Conservation (phyloP, 148 eudicot species). For the Vaccinium corymbosum region DNA sequence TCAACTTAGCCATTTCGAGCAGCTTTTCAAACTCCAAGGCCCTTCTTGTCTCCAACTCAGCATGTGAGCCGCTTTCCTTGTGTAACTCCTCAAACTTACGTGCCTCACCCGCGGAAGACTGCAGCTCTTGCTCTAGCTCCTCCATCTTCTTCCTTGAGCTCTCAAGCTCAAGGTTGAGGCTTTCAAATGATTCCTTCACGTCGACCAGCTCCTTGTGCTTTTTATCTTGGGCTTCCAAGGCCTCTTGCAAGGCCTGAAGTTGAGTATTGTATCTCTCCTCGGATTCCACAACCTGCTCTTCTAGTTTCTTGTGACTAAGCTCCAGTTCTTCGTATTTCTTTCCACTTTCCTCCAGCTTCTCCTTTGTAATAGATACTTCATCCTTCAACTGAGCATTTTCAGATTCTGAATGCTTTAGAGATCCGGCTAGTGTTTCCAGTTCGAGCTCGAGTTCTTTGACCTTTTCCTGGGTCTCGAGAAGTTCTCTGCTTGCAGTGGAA, state of each 20-base stretch:
- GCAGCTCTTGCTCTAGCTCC: slow-evolving; percentile 62
- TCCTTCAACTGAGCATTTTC: slow-evolving; percentile 55
- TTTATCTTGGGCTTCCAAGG: slow-evolving; percentile 56
- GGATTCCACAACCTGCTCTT: slow-evolving; percentile 43
- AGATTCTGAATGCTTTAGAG: slow-evolving; percentile 58
- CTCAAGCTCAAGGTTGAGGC: slow-evolving; percentile 62
- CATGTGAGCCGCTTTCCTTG: slow-evolving; percentile 48
- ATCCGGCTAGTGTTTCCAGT: slow-evolving; percentile 46
- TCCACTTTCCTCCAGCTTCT: slow-evolving; percentile 48
- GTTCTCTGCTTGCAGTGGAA: slow-evolving; percentile 46
- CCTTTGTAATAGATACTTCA: slow-evolving; percentile 39
- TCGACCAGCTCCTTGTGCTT: slow-evolving; percentile 62
- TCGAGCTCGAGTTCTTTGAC: slow-evolving; percentile 67
- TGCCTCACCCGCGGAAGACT: slow-evolving; percentile 41
- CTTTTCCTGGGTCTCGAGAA: slow-evolving; percentile 75
- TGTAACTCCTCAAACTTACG: slow-evolving; percentile 61
- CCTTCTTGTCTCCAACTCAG: slow-evolving; percentile 51
- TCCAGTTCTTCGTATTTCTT: slow-evolving; percentile 59
- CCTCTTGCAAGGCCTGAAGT: slow-evolving; percentile 61
- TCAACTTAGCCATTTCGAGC: slow-evolving; percentile 43
- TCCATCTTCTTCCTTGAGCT: slow-evolving; percentile 67
- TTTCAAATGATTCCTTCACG: slow-evolving; percentile 67
- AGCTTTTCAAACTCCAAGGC: slow-evolving; percentile 49
- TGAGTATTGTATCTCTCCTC: slow-evolving; percentile 52
- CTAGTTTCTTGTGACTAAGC: slow-evolving; percentile 52